Evolutionary conservation across 176 grass and related monocot genomes (phyloP), one percentile per base, ranked within the genome.

Genomic region (Rhynchospora tenuis): DNA sequence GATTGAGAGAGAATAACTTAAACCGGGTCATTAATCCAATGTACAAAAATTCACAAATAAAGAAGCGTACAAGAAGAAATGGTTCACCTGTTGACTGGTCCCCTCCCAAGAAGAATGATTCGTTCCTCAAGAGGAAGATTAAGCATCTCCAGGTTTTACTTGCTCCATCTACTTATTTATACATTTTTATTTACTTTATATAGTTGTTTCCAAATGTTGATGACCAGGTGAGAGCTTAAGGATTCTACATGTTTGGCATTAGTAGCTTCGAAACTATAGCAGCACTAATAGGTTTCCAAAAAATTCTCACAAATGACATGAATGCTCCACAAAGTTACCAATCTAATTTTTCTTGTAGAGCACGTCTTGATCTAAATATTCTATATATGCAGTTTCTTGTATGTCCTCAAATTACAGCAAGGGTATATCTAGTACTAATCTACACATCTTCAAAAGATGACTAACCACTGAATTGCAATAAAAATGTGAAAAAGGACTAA

Each of bases 81-180:
- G 84, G 73, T 87, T 95, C 93, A 17, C 91, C 93, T 59, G 60
- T 86, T 22, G 78, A 89, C 15, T 99, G 96, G 91, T 90, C 90
- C 71, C 93, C 96, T 74, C 83, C 87, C n/a, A 93, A 93, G 74
- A 95, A 91, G 72, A 87, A 83, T 0, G 93, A 99, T 72, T 90
- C 96, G 43, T 99, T 89, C 86, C 85, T 99, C 76, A 99, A 93
- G 85, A 88, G 96, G 85, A 99, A 99, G 86, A 99, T 95, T 80
- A 99, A 92, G 64, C 89, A 71, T 54, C 93, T 95, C 65, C 91
- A 95, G 93, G 96, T 95, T 91, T 33, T 83, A 26, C 6, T 52
- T 24, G 11, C 16, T 58, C 84, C 7, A 56, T 70, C 17, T 70
- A 42, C 33, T 70, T 11, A 44, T 79, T 51, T 64, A n/a, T 55